Evolutionary conservation across 192 early-diverging fungal species (phyloP), one percentile per base, ranked within the genome.

Genomic region (Coemansia sp.): DNA sequence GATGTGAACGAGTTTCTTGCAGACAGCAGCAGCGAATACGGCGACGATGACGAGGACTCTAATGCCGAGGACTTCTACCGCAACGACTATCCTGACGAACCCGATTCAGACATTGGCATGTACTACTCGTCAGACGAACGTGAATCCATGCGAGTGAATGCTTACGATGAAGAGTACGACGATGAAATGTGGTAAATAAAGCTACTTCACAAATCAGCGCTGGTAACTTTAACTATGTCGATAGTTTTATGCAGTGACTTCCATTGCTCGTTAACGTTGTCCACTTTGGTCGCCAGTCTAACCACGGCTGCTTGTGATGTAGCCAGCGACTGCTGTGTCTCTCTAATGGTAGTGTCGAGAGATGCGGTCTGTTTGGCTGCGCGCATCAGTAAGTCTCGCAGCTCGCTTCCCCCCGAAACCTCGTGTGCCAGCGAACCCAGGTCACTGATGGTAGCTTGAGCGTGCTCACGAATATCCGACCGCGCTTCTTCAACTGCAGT

Each of bases 11-110:
- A 77, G 20, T 47, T 73, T 35, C 6, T 63, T 41, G 63, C 66
- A 36, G 78, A 72, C 21, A 58, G 57, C 51, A 44, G 33, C 13
- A 65, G 67, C 38, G 73, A 68, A 42, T 47, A 56, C 10, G 51
- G 63, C 18, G 61, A 69, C 35, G 83, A 72, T 8, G 83, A 83
- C 50, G 84, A 82, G 21, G 86, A 87, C 55, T 86, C 83, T 1
- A 87, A 84, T 59, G 84, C 88, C 1, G 88, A 90, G 61, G 87
- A 88, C 63, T 87, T 84, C 61, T 90, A 90, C 60, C 81, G 83
- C 53, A 86, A 90, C 62, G 87, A 88, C 58, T 90, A 90, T 50
- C 88, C 88, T 3, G 88, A 90, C 10, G 86, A 90, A 68, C 65
- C 71, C 4, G 75, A 78, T 19, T 68, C 57, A 11, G 50, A 47